phyloP scores from a whole-genome alignment of 1,284 basidiomycete genomes.

The Erythrobasidium hasegawianum region DNA sequence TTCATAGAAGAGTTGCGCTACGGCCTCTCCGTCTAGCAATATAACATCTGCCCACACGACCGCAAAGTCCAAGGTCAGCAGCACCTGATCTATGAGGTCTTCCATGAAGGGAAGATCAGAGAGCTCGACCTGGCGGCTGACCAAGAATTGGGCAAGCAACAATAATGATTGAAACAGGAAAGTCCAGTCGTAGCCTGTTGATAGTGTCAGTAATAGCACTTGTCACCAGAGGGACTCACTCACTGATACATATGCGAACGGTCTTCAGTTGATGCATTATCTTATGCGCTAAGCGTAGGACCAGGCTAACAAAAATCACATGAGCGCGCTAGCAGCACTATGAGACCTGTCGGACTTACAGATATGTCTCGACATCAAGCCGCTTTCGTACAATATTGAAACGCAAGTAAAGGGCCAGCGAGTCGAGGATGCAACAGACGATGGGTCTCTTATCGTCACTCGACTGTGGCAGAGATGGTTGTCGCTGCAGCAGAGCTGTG shows the following conservation, averaged over 20 bases:
- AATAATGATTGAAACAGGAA: conserved; percentile 17
- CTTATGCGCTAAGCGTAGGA: conserved; percentile 19
- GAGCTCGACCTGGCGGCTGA: conserved; percentile 30
- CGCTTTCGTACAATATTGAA: conserved; percentile 27
- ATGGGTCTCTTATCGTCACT: conserved; percentile 14
- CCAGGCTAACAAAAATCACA: neutral
- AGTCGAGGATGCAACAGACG: conserved; percentile 43
- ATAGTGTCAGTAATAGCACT: too few relatives aligned
- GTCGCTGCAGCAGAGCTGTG: conserved; percentile 13
- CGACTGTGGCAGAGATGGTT: conserved; percentile 35
- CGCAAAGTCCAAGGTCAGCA: conserved; percentile 44
- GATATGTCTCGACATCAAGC: conserved; percentile 22
- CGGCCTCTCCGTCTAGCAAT: conserved; percentile 35
- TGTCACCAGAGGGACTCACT: too few relatives aligned
- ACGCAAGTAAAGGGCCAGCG: conserved; percentile 17
- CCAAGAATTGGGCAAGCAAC: conserved; percentile 12
- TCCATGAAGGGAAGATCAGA: conserved; percentile 28
- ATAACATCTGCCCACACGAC: conserved; percentile 45
- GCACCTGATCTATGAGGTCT: conserved; percentile 39
- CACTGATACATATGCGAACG: conserved; percentile 5
- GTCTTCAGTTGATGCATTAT: conserved; percentile 32
- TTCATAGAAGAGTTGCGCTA: conserved; percentile 44
- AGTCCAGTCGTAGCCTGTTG: conserved; percentile 23
- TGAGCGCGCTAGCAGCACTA: neutral
- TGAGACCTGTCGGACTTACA: conserved; percentile 7